Evolutionary conservation across 768 basidiomycete genomes (phyloP).

Genomic region (Sutorius australiensis): DNA sequence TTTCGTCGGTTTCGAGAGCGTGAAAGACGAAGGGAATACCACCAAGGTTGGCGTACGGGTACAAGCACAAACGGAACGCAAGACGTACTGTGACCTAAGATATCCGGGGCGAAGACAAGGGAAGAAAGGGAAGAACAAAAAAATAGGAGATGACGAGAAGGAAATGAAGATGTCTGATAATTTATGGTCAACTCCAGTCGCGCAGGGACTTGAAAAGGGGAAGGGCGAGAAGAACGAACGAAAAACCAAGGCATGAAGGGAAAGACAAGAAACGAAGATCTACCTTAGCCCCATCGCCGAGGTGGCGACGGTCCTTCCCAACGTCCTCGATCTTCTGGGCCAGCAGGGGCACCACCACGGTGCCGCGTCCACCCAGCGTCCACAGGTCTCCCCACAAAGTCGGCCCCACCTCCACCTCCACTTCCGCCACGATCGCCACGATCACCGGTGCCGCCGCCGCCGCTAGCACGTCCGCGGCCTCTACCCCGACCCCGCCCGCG

Average conservation of each 20-base stretch:
- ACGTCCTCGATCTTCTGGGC: constrained; percentile 21
- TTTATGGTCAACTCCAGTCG: constrained; percentile 16
- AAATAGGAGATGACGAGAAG: background rate
- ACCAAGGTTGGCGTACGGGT: constrained; percentile 3
- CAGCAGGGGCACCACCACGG: constrained; percentile 27
- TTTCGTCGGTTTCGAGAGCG: background rate
- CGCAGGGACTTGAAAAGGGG: background rate
- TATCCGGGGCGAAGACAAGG: constrained; percentile 3
- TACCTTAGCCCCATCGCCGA: constrained; percentile 23
- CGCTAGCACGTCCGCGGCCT: constrained; percentile 22
- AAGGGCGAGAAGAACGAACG: background rate
- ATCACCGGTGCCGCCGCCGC: background rate
- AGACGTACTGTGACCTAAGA: background rate
- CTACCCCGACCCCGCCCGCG: constrained; percentile 34
- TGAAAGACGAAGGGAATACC: background rate
- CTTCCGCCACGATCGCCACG: background rate
- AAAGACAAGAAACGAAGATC: background rate
- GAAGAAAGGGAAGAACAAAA: no score
- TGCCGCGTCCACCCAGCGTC: constrained; percentile 39
- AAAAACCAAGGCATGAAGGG: background rate
- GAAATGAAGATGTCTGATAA: constrained; percentile 25
- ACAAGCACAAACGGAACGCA: constrained; percentile 15
- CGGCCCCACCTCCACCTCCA: constrained; percentile 14
- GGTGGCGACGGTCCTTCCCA: constrained; percentile 29
- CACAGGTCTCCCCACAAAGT: constrained; percentile 37